Conservation (phyloP, 2,329 filamentous ascomycete genomes). For the Verticillium isaacii region DNA sequence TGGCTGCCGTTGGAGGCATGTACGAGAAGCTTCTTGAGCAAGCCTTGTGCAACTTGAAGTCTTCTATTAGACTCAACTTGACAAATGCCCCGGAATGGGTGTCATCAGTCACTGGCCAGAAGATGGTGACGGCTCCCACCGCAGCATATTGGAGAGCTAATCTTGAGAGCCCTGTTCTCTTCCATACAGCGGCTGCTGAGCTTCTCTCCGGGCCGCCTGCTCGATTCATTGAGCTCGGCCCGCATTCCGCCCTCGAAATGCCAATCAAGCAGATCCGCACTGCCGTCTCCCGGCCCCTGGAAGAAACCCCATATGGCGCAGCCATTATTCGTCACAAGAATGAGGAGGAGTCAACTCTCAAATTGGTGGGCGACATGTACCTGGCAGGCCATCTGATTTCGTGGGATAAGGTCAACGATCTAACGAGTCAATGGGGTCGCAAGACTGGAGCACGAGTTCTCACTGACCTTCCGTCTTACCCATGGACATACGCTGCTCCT, state of each 20-base stretch:
- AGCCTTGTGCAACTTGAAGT: not conserved
- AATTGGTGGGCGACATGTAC: constrained; percentile 2
- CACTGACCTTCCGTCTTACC: constrained; percentile 28
- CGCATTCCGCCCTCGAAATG: constrained; percentile 32
- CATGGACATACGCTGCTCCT: constrained; percentile 30
- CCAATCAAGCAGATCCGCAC: constrained; percentile 26
- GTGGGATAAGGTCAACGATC: not conserved
- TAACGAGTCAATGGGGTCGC: not conserved
- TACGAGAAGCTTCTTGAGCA: constrained; percentile 4
- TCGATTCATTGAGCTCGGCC: constrained; percentile 24
- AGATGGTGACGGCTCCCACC: constrained; percentile 2
- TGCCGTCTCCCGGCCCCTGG: not conserved
- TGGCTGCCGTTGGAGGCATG: constrained; percentile 16
- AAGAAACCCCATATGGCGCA: not conserved
- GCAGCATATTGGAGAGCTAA: constrained; percentile 20
- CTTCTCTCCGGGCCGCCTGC: not conserved
- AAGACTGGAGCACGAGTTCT: constrained; percentile 3
- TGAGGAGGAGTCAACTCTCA: constrained; percentile 11
- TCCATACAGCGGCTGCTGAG: constrained; percentile 12
- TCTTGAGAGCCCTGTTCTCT: constrained; percentile 17
- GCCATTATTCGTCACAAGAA: constrained; percentile 12
- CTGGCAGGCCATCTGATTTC: constrained; percentile 15
- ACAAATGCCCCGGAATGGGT: not conserved
- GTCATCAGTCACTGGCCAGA: not conserved
- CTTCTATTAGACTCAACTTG: constrained; percentile 9